Percentiles rank a stretch among this genome's conserved stretches.
Conservation (phyloP, 2,329 filamentous ascomycete genomes). For the Aureobasidium leucospermi region DNA sequence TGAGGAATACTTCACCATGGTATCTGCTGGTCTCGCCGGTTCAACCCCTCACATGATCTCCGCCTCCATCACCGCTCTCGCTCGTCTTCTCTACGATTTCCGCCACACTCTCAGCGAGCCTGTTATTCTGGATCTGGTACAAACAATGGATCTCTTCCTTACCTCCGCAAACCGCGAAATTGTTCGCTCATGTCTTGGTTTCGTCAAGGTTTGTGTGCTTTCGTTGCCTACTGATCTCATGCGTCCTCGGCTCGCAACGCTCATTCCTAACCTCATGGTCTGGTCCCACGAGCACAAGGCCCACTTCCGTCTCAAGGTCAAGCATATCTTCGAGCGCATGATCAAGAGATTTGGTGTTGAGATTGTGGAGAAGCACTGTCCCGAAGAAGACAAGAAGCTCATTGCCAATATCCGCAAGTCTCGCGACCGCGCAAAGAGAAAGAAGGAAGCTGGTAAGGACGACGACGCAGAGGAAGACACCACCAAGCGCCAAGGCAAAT, state of each 20-base stretch:
- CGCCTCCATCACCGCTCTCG: conserved; percentile 90
- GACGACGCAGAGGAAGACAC: conserved; percentile 33
- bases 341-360: conserved; percentile 85
- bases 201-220: conserved; percentile 93
- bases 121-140: conserved; percentile 74
- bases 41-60: conserved; percentile 96
- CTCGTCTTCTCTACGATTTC: conserved; percentile 90
- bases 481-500: conserved; percentile 51
- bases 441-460: conserved; percentile 61
- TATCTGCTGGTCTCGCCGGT: conserved; percentile 87
- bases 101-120: conserved; percentile 59
- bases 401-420: conserved; percentile 93
- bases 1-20: conserved; percentile 97
- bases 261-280: conserved; percentile 85
- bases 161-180: conserved; percentile 96
- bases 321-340: conserved; percentile 94
- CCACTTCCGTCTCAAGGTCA: conserved; percentile 93
- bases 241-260: conserved; percentile 63
- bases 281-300: conserved; percentile 99
- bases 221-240: conserved; percentile 73
- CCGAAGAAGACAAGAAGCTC: conserved; percentile 80
- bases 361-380: conserved; percentile 69
- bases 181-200: conserved; percentile 86
- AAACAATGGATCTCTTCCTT: conserved; percentile 92
- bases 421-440: conserved; percentile 81